A percentile compares a stretch with the other conserved stretches of the same genome.
Conservation (phyloP, 164 flowering plant species). For the Taxillus chinensis region DNA sequence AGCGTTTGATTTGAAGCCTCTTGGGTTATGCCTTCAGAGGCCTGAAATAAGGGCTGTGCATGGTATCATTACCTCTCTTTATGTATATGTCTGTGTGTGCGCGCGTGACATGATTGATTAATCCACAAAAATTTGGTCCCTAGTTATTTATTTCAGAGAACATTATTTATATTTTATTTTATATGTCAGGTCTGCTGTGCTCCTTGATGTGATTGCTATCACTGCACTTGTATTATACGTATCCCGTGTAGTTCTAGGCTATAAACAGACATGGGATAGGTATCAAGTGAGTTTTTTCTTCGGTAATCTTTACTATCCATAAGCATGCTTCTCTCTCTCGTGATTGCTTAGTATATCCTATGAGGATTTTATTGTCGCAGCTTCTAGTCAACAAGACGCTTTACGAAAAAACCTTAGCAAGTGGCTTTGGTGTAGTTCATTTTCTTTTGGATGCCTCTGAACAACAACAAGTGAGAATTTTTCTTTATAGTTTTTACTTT, state of each 20-base stretch:
- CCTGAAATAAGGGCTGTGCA: too few species aligned
- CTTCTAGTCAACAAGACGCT: slow-evolving; percentile 86
- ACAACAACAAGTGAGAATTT: slow-evolving; percentile 76
- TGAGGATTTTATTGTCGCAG: slow-evolving; percentile 26
- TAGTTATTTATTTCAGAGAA: too few species aligned
- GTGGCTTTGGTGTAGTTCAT: slow-evolving; percentile 92
- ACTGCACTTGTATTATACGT: slow-evolving; percentile 67
- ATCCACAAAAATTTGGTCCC: too few species aligned
- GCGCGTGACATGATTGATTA: too few species aligned
- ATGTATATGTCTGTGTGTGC: too few species aligned
- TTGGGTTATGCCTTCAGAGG: too few species aligned
- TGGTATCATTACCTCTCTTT: too few species aligned
- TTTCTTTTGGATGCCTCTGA: slow-evolving; percentile 95
- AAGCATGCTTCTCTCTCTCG: not conserved
- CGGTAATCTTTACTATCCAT: too few species aligned
- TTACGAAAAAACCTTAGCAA: slow-evolving; percentile 88
- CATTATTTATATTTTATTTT: too few species aligned
- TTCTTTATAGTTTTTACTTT: not conserved
- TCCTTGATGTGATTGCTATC: slow-evolving; percentile 76
- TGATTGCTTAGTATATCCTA: not conserved
- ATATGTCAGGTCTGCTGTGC: slow-evolving; percentile 60
- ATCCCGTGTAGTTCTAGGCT: slow-evolving; percentile 74
- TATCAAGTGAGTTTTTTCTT: slow-evolving; percentile 59
- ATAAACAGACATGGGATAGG: slow-evolving; percentile 97
- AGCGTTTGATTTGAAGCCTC: too few species aligned